Base-by-base conservation (phyloP, 1,284 basidiomycete species). In the Anthracocystis setariae region DNA sequence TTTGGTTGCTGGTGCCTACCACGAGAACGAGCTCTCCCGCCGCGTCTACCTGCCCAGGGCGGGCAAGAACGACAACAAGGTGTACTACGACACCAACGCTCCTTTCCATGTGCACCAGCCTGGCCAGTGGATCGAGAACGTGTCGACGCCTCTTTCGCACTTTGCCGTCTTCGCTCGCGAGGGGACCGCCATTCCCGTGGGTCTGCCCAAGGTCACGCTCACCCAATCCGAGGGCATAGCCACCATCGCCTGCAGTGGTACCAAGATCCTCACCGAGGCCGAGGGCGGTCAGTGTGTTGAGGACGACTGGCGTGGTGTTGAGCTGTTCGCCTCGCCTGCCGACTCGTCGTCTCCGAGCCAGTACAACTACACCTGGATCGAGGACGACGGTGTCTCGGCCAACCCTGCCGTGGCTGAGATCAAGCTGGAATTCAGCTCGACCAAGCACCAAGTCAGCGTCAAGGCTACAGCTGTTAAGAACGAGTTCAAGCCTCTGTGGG, bases 321-420 rank as follows among this genome's bases (percentile, higher is more conserved):
- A 82, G 59, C 77, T 85, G 48, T 85, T 83, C 78, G 84, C 84
- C 13, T 76, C 79, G 15, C 68, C 73, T 8, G 24, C 55, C n/a
- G 46, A 48, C 17, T 48, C 61, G 24, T 37, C 37, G 17, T 43
- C 50, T 24, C 24, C 78, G 52, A 44, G 48, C 39, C 10, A 53
- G 23, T 83, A 82, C 33, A 49, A 57, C 1, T 83, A 82, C 38
- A 57, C 57, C 4, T 85, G 84, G 84, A 82, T 79, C 24, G 85
- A 85, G 53, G 85, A 85, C 58, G 84, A 85, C 63, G 85, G 84
- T 23, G 84, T 84, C 43, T 83, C 83, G 5, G 73, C 76, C 13
- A 50, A 80, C 4, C 83, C 82, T 0, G 75, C 58, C 2, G 77
- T 73, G 35, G 74, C 82, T 0, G 73, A 82, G 24, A 58, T 85